Conservation (phyloP, 106 monocot species). For the Narthecium ossifragum region DNA sequence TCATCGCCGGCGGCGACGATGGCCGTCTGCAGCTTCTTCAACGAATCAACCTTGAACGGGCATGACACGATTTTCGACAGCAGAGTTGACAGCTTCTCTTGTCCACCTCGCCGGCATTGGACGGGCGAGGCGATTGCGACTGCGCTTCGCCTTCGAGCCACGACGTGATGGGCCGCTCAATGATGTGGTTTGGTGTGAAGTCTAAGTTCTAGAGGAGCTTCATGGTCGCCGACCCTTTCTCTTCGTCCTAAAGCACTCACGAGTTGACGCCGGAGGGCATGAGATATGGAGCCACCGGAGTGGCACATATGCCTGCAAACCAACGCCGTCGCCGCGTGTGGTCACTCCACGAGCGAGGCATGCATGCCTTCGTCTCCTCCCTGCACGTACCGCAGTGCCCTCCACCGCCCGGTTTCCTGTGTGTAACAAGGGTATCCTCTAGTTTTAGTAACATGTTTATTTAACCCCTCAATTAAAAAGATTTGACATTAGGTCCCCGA, state of each 20-base stretch:
- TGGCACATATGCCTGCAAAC: no score
- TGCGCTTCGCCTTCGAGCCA: constrained; percentile 10
- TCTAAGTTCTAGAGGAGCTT: constrained; percentile 37
- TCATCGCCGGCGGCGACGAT: constrained; percentile 1
- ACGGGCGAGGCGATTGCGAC: neutral
- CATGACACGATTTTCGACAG: constrained; percentile 34
- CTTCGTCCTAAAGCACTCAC: no score
- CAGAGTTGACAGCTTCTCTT: constrained; percentile 18
- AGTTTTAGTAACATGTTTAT: no score
- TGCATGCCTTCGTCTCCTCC: no score
- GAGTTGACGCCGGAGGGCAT: constrained; percentile 82
- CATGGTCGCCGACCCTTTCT: constrained; percentile 76
- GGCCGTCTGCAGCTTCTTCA: constrained; percentile 41
- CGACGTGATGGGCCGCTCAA: constrained; percentile 51
- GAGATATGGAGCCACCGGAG: constrained; percentile 70
- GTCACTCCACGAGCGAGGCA: no score
- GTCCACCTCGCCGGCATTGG: neutral
- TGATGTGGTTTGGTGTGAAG: constrained; percentile 74
- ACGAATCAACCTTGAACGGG: constrained; percentile 56
- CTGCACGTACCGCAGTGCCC: no score
- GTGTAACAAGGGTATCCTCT: no score
- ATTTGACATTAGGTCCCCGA: no score
- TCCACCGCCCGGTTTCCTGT: no score
- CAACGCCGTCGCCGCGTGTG: no score
- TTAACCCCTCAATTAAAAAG: no score